A percentile compares a stretch with the other conserved stretches of the same genome.
phyloP scores from a whole-genome alignment of 768 basidiomycete genomes.

The Termitomyces sp. region DNA sequence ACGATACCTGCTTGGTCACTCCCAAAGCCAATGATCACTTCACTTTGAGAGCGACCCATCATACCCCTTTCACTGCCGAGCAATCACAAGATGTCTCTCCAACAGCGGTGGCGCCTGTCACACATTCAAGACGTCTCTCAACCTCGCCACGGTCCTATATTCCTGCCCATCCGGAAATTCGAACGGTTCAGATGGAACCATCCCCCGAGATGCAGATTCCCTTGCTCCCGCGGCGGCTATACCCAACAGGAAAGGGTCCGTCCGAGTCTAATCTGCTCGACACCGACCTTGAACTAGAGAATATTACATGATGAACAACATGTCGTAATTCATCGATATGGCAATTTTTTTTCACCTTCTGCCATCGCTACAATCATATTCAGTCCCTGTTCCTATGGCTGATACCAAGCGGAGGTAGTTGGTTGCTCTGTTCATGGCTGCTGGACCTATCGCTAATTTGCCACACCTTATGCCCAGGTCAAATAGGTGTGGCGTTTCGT shows the following conservation, averaged over 20 bases:
- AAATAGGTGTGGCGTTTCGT: neutral
- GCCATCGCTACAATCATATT: neutral
- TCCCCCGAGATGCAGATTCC: conserved; percentile 51
- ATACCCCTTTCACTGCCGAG: neutral
- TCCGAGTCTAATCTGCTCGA: conserved; percentile 1
- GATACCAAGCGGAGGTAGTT: neutral
- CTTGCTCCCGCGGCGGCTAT: conserved; percentile 1
- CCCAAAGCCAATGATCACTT: conserved; percentile 10
- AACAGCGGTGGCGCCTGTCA: conserved; percentile 18
- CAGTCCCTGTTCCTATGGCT: no score
- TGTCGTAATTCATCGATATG: neutral
- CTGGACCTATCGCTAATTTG: neutral
- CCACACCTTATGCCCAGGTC: neutral
- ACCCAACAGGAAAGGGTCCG: neutral
- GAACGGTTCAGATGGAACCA: conserved; percentile 50
- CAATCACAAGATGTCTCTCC: neutral
- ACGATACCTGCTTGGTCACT: conserved; percentile 1
- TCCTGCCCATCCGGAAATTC: conserved; percentile 28
- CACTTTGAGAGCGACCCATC: conserved; percentile 11
- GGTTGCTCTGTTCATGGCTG: neutral
- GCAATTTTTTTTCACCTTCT: neutral
- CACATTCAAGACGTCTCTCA: conserved; percentile 27
- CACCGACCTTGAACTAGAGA: conserved; percentile 10
- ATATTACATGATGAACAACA: neutral
- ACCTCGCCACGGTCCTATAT: conserved; percentile 28